phyloP scores from a whole-genome alignment of 768 basidiomycete genomes.

The Auricularia cornea region DNA sequence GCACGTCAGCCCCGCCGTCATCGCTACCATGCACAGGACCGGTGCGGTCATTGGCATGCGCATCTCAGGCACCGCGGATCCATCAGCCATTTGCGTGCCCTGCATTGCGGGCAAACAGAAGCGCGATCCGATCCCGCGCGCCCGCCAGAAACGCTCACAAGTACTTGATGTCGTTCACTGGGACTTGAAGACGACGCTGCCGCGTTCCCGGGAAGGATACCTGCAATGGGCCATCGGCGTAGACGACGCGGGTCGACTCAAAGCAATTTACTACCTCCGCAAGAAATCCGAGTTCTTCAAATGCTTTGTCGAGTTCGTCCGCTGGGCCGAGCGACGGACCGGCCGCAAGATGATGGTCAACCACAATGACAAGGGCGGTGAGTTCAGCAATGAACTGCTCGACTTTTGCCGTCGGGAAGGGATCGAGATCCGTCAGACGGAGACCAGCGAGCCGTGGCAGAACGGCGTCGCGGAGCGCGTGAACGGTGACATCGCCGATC shows the following conservation, averaged over 20 bases:
- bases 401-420: not conserved
- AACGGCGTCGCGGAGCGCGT: not conserved
- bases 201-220: not conserved
- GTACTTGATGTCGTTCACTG: slow-evolving; percentile 12
- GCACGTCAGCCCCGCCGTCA: slow-evolving; percentile 14
- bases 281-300: not conserved
- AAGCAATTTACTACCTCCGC: not conserved
- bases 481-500: not conserved
- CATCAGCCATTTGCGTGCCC: slow-evolving; percentile 18
- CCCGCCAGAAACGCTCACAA: slow-evolving; percentile 18
- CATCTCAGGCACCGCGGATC: slow-evolving; percentile 12
- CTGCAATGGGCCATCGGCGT: not conserved
- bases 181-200: slow-evolving; percentile 11
- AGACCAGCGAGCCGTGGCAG: not conserved
- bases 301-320: not conserved
- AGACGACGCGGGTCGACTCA: not conserved
- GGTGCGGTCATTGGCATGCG: slow-evolving; percentile 20
- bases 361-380: not conserved
- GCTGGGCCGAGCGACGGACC: not conserved
- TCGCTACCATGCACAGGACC: slow-evolving; percentile 13
- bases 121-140: slow-evolving; percentile 22
- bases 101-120: slow-evolving; percentile 31
- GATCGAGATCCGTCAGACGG: not conserved
- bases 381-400: not conserved
- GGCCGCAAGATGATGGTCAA: not conserved